phyloP scores from a whole-genome alignment of 2,329 filamentous ascomycete species.

The Paraphoma chrysanthemicola region DNA sequence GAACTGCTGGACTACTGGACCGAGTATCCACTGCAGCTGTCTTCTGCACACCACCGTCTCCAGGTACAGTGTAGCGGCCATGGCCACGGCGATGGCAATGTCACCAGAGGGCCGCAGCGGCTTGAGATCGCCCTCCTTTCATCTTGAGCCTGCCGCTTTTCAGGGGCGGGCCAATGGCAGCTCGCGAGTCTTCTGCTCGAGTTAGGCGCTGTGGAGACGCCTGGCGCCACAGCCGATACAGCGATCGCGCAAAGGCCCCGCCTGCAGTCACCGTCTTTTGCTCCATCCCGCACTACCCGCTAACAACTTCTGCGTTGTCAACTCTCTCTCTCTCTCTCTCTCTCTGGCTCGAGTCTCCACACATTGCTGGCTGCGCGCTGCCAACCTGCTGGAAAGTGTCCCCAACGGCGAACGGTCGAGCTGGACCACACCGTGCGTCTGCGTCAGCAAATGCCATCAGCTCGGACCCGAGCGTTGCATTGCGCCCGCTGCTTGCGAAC shows the following conservation, averaged over 20 bases:
- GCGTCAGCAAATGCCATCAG: too few species aligned
- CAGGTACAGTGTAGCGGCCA: not conserved
- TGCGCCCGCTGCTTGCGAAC: not conserved
- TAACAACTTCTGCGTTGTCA: conserved; percentile 3
- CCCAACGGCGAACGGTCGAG: not conserved
- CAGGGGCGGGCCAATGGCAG: conserved; percentile 22
- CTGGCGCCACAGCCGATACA: conserved; percentile 18
- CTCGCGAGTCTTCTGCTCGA: not conserved
- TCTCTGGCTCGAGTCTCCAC: not conserved
- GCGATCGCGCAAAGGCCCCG: not conserved
- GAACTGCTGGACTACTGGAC: not conserved
- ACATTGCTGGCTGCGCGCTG: not conserved
- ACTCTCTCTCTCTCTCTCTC: too few species aligned
- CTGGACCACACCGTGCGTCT: too few species aligned
- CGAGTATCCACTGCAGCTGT: too few species aligned
- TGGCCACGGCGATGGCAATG: conserved; percentile 16
- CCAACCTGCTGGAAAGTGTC: not conserved
- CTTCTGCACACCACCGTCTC: not conserved
- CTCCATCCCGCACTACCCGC: conserved; percentile 7
- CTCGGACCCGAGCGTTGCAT: not conserved
- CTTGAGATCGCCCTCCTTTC: conserved; percentile 25
- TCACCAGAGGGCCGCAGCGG: conserved; percentile 17
- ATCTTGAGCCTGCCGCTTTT: conserved; percentile 19
- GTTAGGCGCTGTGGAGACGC: conserved; percentile 11
- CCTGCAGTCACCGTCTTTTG: conserved; percentile 7